phyloP scores from a whole-genome alignment of 116 monocot genomes.

The Iris pallida region DNA sequence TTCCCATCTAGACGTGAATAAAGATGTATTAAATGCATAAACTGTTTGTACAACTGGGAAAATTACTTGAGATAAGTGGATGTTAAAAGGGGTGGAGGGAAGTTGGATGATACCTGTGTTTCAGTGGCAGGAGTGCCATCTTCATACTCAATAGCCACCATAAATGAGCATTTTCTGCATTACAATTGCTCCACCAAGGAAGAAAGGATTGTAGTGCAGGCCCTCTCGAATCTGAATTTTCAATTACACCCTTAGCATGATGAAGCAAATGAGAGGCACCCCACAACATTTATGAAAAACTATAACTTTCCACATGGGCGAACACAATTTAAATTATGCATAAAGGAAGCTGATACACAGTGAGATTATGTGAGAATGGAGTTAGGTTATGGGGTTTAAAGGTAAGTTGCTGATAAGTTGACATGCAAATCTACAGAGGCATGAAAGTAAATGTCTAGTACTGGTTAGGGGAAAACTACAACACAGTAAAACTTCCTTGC shows the following conservation, averaged over 20 bases:
- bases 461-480: too few species aligned
- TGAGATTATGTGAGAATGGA: too few species aligned
- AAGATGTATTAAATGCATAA: too few species aligned
- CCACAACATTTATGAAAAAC: background rate
- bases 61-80: too few species aligned
- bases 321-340: too few species aligned
- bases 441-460: too few species aligned
- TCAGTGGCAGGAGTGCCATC: conserved; percentile 88
- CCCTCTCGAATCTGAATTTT: conserved; percentile 53
- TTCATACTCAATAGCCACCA: conserved; percentile 85
- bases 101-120: conserved; percentile 50
- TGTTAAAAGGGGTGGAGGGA: background rate
- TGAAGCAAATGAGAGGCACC: background rate
- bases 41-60: too few species aligned
- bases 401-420: too few species aligned
- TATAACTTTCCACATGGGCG: background rate
- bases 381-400: too few species aligned
- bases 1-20: conserved; percentile 63
- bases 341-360: too few species aligned
- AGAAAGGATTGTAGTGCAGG: conserved; percentile 85
- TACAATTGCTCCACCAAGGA: conserved; percentile 86
- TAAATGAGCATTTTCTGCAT: conserved; percentile 95
- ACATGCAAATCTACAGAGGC: too few species aligned
- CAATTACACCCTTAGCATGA: background rate
- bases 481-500: too few species aligned